Base-by-base conservation (phyloP, 805 yeast genomes). In the Wickerhamomyces subpelliculosus region DNA sequence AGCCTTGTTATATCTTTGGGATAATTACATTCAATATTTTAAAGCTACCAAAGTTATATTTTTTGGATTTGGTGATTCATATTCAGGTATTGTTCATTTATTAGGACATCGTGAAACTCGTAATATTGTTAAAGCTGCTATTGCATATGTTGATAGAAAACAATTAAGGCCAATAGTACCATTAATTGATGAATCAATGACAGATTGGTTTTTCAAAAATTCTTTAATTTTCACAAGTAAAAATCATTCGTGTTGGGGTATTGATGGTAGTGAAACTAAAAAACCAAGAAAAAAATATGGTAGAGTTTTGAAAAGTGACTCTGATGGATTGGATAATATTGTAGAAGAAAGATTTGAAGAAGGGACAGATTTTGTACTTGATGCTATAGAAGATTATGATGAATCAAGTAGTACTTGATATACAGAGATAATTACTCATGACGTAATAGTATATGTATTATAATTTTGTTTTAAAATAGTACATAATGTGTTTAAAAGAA, bases 251-350 rank as follows among this genome's bases (percentile, higher is more conserved):
- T 83, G 93, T 47, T 90, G 97, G 97, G 81, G 78, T 21, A 67
- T 70, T 10, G 60, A 64, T 24, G 61, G 62, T 9, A 56, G 56
- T 27, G 72, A 68, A 35, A 59, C 55, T 23, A 87, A 86, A 54
- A 73, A 80, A 54, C 96, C 96, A 27, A 75, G 97, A 55, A 79
- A 85, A 60, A 90, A 88, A 60, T 87, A 80, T 54, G 98, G 98
- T 18, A 73, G 96, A 42, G 96, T 93, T 3, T 61, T 89, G 37
- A 77, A 80, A 49, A 74, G 93, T 6, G 78, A 78, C 32, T 46
- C 69, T 20, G 90, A 83, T 49, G 88, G 90, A 2, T 55, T 89
- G 41, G 81, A 78, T 62, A 84, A 83, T 43, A 75, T 86, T 12
- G 72, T 87, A 37, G 80, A 78, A 43, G 96, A 86, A 56, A 68